Evolutionary conservation across 768 basidiomycete species (phyloP).

Genomic region (Amanita subjunquillea): DNA sequence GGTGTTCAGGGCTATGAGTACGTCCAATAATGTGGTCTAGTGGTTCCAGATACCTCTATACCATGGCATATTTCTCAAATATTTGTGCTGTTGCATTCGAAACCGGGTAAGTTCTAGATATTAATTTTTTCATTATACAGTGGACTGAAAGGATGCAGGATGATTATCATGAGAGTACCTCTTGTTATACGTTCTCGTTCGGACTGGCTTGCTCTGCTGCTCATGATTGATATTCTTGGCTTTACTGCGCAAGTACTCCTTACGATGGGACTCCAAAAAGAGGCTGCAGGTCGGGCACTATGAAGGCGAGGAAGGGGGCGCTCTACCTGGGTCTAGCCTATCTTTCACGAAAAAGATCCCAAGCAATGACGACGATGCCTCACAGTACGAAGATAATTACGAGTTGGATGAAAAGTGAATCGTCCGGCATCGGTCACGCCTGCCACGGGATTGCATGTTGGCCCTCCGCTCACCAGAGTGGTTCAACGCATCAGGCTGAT

Average conservation of each 20-base stretch:
- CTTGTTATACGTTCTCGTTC: conserved; percentile 33
- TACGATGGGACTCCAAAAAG: conserved; percentile 42
- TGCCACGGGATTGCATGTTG: background rate
- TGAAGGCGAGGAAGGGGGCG: conserved; percentile 22
- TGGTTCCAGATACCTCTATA: conserved; percentile 30
- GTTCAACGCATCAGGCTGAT: background rate
- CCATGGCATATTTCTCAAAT: conserved; percentile 54
- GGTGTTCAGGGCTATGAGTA: conserved; percentile 60
- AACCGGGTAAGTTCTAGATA: conserved; percentile 18
- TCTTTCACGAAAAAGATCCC: background rate
- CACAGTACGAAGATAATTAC: conserved; percentile 17
- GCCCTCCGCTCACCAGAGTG: background rate
- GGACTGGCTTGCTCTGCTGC: conserved; percentile 35
- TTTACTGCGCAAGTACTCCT: conserved; percentile 36
- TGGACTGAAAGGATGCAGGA: conserved; percentile 19
- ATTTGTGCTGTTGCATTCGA: conserved; percentile 35
- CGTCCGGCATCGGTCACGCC: background rate
- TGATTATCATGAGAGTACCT: conserved; percentile 27
- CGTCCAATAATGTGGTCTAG: conserved; percentile 13
- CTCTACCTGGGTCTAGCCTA: conserved; percentile 20
- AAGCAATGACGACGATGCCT: conserved; percentile 6
- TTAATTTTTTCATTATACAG: background rate
- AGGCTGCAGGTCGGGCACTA: conserved; percentile 48
- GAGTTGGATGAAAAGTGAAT: conserved; percentile 14
- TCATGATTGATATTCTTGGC: conserved; percentile 44